These are phyloP conservation scores for Agapanthus africanus DNA, from an alignment of 106 monocot genomes.

Conservation along the genomic window DNA sequence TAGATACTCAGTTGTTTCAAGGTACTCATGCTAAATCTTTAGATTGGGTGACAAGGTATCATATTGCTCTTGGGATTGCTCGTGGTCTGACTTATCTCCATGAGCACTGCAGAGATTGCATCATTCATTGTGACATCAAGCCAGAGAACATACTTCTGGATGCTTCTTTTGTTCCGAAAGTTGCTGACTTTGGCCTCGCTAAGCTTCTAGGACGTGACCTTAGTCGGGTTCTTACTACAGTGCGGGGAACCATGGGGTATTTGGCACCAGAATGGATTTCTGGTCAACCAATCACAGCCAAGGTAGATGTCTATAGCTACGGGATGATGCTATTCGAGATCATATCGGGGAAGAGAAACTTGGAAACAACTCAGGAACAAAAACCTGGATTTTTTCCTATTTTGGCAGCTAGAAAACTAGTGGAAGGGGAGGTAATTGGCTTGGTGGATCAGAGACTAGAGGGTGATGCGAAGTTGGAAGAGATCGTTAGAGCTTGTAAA, in stretches of 20 bases:
- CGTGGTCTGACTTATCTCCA: slow-evolving; percentile 30
- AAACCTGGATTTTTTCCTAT: slow-evolving; percentile 18
- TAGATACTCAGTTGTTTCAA: slow-evolving; percentile 16
- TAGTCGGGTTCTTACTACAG: slow-evolving; percentile 42
- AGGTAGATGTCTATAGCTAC: slow-evolving; percentile 52
- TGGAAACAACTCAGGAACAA: not conserved
- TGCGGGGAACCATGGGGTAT: slow-evolving; percentile 55
- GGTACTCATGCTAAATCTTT: not conserved
- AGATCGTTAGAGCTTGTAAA: slow-evolving; percentile 12
- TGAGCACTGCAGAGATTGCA: slow-evolving; percentile 30
- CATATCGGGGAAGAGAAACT: slow-evolving; percentile 41
- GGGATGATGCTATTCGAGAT: slow-evolving; percentile 57
- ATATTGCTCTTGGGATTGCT: slow-evolving; percentile 16
- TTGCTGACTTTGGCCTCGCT: slow-evolving; percentile 52
- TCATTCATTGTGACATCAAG: slow-evolving; percentile 35
- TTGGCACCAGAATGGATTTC: slow-evolving; percentile 61
- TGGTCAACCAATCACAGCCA: slow-evolving; percentile 34
- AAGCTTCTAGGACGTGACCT: slow-evolving; percentile 49
- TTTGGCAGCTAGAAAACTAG: slow-evolving; percentile 22
- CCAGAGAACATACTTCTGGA: slow-evolving; percentile 51
- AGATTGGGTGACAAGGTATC: slow-evolving; percentile 21
- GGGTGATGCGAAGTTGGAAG: slow-evolving; percentile 1
- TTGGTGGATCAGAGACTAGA: slow-evolving; percentile 18
- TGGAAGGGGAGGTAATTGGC: slow-evolving; percentile 11
- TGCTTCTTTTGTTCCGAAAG: slow-evolving; percentile 25